Conservation (phyloP, 805 yeast genomes). For the Lipomyces yamanashiensis region DNA sequence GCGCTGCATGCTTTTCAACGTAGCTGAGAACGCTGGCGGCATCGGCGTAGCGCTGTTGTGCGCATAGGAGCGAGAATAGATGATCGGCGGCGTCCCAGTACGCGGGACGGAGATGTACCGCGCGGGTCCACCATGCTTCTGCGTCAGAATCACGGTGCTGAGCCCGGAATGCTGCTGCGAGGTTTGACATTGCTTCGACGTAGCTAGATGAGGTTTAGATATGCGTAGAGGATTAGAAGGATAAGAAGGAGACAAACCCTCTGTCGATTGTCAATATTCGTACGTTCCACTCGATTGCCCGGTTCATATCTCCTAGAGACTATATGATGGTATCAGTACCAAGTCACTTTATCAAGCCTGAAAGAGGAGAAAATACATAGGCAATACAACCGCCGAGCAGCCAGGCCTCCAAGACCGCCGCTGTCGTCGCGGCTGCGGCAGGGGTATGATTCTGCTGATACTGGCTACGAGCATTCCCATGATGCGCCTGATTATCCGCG, state of each 20-base stretch:
- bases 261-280: slow-evolving; percentile 31
- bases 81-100: slow-evolving; percentile 43
- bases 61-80: slow-evolving; percentile 34
- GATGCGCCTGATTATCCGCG: too few relatives aligned
- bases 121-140: slow-evolving; percentile 39
- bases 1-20: slow-evolving; percentile 27
- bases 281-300: slow-evolving; percentile 31
- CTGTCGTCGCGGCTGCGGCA: slow-evolving; percentile 8
- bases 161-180: slow-evolving; percentile 37
- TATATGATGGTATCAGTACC: slow-evolving; percentile 1
- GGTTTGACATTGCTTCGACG: slow-evolving; percentile 40
- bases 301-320: slow-evolving; percentile 31
- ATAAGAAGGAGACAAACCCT: slow-evolving; percentile 17
- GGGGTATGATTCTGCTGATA: slow-evolving; percentile 8
- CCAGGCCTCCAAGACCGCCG: slow-evolving; percentile 32
- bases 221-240: neutral
- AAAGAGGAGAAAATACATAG: slow-evolving; percentile 30
- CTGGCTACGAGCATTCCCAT: too few relatives aligned
- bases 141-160: slow-evolving; percentile 36
- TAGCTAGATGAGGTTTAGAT: slow-evolving; percentile 24
- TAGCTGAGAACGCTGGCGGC: slow-evolving; percentile 31
- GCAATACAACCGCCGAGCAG: slow-evolving; percentile 42
- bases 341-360: neutral
- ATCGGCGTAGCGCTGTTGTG: slow-evolving; percentile 33
- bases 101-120: slow-evolving; percentile 36